Conservation (phyloP, 768 basidiomycete species). For the Phylloporus arenicola region DNA sequence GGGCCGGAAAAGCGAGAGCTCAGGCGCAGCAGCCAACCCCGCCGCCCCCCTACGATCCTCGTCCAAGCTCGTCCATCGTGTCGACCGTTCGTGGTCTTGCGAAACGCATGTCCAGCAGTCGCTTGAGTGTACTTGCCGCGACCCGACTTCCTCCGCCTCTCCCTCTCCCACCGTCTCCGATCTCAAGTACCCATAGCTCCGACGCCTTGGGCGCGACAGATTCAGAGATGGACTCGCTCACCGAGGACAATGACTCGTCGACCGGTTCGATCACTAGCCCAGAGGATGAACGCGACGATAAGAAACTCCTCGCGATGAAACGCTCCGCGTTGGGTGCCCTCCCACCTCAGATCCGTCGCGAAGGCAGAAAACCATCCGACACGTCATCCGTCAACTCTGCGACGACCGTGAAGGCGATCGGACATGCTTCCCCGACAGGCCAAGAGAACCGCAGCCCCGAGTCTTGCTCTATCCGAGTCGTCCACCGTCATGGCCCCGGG, state of each 20-base stretch:
- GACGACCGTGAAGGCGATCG: constrained; percentile 32
- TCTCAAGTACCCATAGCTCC: constrained; percentile 40
- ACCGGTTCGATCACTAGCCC: constrained; percentile 47
- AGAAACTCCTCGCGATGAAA: constrained; percentile 23
- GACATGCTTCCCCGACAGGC: constrained; percentile 15
- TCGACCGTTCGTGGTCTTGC: constrained; percentile 57
- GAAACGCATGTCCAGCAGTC: constrained; percentile 46
- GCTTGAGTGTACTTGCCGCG: constrained; percentile 26
- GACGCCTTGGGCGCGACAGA: constrained; percentile 41
- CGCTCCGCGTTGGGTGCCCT: constrained; percentile 45
- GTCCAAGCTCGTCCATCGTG: constrained; percentile 37
- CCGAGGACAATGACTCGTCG: constrained; percentile 59
- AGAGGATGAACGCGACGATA: constrained; percentile 36
- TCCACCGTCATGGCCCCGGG: constrained; percentile 23
- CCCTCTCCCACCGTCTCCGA: constrained; percentile 22
- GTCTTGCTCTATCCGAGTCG: constrained; percentile 22
- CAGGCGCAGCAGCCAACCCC: constrained; percentile 43
- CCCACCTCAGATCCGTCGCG: constrained; percentile 39
- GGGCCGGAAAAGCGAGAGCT: constrained; percentile 49
- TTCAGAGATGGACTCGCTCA: constrained; percentile 58
- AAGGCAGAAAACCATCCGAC: constrained; percentile 35
- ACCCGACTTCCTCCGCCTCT: constrained; percentile 15
- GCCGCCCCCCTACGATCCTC: constrained; percentile 36
- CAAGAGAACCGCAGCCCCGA: constrained; percentile 17
- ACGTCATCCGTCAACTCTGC: constrained; percentile 32